Base-by-base conservation (phyloP, 2,329 filamentous ascomycete species). In the Madurella mycetomatis region DNA sequence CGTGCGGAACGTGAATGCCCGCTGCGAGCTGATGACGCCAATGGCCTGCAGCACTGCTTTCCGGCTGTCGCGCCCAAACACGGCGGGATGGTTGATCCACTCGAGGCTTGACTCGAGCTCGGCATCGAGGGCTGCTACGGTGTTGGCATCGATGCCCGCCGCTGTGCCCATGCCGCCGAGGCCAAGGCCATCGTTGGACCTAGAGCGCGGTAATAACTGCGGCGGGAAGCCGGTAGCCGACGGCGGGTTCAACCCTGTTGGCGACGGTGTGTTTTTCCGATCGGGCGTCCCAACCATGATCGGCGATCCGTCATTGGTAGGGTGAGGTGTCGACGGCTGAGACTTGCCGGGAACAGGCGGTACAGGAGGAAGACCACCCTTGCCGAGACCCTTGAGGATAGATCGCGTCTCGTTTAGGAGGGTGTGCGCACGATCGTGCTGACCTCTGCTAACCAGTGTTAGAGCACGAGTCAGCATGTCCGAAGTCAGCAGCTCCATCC, bases 11-110 rank as follows among this genome's bases (percentile, higher is more conserved):
- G 94, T 97, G 68, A 92, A 96, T 11, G 88, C 92, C 45, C 94
- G 83, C 72, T 99, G 94, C 7, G 89, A 95, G 66, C 89, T 94
- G 64, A 99, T 96, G 58, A 97, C 92, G 7, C 94, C 92, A 62
- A 99, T 97, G 15, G 92, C 90, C 70, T 99, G 94, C 19, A 99
- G 78, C 2, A 99, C 92, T 4, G 92, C 90, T 75, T 99, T 99
- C 65, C 94, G 86, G 54, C 89, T 94, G 69, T 99, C 94, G 39
- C 94, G 85, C 9, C 88, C 87, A 68, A 99, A 99, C 2, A 97
- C 90, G 1, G 92, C 92, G 1, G 94, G 94, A 66, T 99, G 94
- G 67, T 88, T 91, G 71, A 99, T 97, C 94, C 94, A 99, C 72
- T 99, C 94, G 15, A 99, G 76, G 48, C 88, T 90, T 34, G 88